Percentiles rank a stretch among this genome's conserved stretches.
Evolutionary conservation across 306 rosid species (phyloP).

Genomic region (Vigna reflexopilosa): DNA sequence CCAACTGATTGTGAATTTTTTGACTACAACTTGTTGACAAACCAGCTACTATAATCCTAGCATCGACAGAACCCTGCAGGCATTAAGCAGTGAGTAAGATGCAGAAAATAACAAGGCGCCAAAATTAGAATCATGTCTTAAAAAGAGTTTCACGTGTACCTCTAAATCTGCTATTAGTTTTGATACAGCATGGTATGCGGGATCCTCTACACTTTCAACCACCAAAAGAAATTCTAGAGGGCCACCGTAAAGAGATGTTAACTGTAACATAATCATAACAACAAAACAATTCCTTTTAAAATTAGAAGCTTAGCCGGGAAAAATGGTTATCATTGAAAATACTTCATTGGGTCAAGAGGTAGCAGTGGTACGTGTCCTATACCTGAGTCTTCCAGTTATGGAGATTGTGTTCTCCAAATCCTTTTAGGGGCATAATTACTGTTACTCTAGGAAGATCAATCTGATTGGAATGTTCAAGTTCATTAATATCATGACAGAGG

Average conservation of each 20-base stretch:
- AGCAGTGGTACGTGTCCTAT: slow-evolving; percentile 1
- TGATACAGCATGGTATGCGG: slow-evolving; percentile 74
- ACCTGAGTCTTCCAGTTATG: slow-evolving; percentile 98
- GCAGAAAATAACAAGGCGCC: slow-evolving; percentile 11
- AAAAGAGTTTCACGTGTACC: slow-evolving; percentile 55
- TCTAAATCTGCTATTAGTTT: slow-evolving; percentile 68
- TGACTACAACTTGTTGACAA: slow-evolving; percentile 96
- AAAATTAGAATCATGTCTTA: slow-evolving; percentile 33
- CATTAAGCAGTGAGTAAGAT: slow-evolving; percentile 35
- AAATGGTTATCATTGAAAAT: slow-evolving; percentile 1
- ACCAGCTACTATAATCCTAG: slow-evolving; percentile 83
- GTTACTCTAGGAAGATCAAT: slow-evolving; percentile 81
- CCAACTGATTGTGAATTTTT: slow-evolving; percentile 98
- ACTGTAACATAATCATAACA: slow-evolving; percentile 57
- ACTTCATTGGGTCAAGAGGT: slow-evolving; percentile 19
- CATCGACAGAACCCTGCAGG: slow-evolving; percentile 79
- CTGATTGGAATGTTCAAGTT: slow-evolving; percentile 90
- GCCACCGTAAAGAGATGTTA: slow-evolving; percentile 98
- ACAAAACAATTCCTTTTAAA: slow-evolving; percentile 6
- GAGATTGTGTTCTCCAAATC: slow-evolving; percentile 97
- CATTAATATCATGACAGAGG: slow-evolving; percentile 74
- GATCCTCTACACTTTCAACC: slow-evolving; percentile 90
- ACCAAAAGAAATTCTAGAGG: slow-evolving; percentile 87
- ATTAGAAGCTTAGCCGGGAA: slow-evolving; percentile 19
- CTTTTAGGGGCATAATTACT: slow-evolving; percentile 92